Conservation (phyloP, 139 green algal species). For the Auxenochlorella protothecoides region DNA sequence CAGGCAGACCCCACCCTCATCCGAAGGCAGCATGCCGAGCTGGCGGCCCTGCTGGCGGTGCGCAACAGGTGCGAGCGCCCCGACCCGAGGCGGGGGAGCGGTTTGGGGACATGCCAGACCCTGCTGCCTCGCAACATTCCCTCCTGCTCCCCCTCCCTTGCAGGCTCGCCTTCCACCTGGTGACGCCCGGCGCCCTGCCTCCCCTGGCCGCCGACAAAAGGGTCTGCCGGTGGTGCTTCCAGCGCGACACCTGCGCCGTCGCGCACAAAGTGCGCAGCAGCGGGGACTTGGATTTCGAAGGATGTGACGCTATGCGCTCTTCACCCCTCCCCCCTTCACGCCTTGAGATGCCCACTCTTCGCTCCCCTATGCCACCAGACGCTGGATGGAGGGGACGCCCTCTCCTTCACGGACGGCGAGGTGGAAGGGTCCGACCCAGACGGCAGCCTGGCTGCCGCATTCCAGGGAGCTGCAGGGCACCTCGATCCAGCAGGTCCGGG, state of each 20-base stretch:
- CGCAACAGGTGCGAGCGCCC: constrained; percentile 29
- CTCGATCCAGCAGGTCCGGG: constrained; percentile 10
- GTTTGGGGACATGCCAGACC: no score
- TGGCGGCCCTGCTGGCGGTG: constrained; percentile 42
- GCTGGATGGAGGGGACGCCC: constrained; percentile 25
- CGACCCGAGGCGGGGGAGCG: no score
- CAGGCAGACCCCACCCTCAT: constrained; percentile 15
- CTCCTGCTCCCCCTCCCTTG: no score
- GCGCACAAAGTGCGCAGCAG: constrained; percentile 30
- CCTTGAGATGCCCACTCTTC: no score
- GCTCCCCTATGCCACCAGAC: constrained; percentile 6
- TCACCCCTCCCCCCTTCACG: no score
- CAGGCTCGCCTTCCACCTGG: no score
- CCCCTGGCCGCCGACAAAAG: constrained; percentile 27
- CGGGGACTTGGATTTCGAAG: no score
- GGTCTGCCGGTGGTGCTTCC: constrained; percentile 39
- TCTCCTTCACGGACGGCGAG: constrained; percentile 10
- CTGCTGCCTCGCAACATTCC: no score
- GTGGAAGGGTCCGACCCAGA: not conserved
- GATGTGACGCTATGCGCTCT: no score
- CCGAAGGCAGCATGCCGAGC: constrained; percentile 22
- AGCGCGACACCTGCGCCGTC: constrained; percentile 37
- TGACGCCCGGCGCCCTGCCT: constrained; percentile 16
- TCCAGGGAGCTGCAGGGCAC: constrained; percentile 21
- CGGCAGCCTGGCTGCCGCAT: not conserved